A percentile compares a stretch with the other conserved stretches of the same genome.
Evolutionary conservation across 306 rosid species (phyloP).

Genomic region (Astragalus membranaceus): DNA sequence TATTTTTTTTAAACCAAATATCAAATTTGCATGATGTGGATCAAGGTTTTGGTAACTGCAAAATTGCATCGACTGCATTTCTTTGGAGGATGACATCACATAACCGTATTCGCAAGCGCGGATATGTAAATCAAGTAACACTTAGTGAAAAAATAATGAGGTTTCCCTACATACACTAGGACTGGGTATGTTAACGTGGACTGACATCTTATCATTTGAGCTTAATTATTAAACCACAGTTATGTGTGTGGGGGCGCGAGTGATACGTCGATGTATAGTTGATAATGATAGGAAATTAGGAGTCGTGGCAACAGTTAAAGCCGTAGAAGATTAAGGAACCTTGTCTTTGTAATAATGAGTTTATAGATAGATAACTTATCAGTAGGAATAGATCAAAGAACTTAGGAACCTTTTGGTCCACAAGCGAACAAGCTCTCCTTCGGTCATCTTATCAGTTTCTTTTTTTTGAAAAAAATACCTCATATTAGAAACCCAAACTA

Average conservation of each 20-base stretch:
- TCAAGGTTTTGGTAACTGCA: no score
- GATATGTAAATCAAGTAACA: no score
- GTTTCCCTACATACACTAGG: no score
- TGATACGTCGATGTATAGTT: constrained; percentile 22
- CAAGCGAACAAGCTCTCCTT: not conserved
- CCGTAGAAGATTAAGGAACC: constrained; percentile 21
- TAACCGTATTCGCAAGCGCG: no score
- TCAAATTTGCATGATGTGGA: no score
- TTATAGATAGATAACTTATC: constrained; percentile 24
- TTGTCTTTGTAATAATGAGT: not conserved
- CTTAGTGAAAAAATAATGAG: no score
- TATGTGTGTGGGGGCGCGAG: not conserved
- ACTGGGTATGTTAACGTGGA: not conserved
- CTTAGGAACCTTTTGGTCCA: constrained; percentile 4
- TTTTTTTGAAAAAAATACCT: no score
- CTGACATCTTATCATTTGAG: not conserved
- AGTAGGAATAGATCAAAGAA: not conserved
- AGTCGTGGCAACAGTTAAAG: constrained; percentile 8
- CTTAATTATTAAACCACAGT: not conserved
- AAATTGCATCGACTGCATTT: no score
- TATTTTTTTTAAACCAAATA: no score
- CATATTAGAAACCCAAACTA: no score
- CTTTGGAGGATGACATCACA: no score
- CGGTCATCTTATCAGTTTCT: constrained; percentile 15
- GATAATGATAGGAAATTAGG: not conserved